Base-by-base conservation (phyloP, 441 rosid species). In the Capsella rubella region DNA sequence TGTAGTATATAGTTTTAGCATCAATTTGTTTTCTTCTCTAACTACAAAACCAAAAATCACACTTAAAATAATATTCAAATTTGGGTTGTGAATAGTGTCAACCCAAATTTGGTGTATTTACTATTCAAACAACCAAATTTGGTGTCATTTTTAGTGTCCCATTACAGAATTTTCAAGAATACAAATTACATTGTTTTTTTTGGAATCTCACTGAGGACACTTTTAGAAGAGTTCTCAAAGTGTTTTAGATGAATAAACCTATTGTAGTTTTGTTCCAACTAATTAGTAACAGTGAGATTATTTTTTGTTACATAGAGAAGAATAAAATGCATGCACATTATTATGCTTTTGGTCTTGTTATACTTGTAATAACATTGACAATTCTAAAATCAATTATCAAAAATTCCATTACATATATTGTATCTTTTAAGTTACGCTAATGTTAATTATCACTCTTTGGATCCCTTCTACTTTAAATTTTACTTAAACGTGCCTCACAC, bases 371-470 rank as follows among this genome's bases (percentile, higher is more conserved):
- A 21, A 21, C 2, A 61, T 42, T 42, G 51, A 61, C 27, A 61
- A 6, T 8, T 59, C n/a, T 40, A 4, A 53, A 21, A 55, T 55
- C 16, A 72, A 31, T 43, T 4, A 64, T 64, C 31, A 64, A 65
- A 21, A 18, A 10, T 3, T 52, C 13, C 49, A 64, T 8, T 64
- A 43, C 54, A 64, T 55, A 64, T 55, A 32, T 32, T 32, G 16
- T 64, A 62, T 46, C 29, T 63, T 63, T 72, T 45, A 55, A 64
- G 51, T 18, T 49, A 67, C 47, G 63, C 37, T 59, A 74, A 40
- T 74, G 45, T 67, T 42, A 31, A 16, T 34, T 54, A 12, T 18
- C 31, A 67, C 54, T 29, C 53, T 58, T 66, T 66, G 54, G 67
- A 67, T 57, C 39, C 67, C 54, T 58, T 67, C 18, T 50, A 67